Percentiles rank a stretch among this genome's conserved stretches.
Conservation (phyloP, 306 rosid species). For the Cicer bijugum region DNA sequence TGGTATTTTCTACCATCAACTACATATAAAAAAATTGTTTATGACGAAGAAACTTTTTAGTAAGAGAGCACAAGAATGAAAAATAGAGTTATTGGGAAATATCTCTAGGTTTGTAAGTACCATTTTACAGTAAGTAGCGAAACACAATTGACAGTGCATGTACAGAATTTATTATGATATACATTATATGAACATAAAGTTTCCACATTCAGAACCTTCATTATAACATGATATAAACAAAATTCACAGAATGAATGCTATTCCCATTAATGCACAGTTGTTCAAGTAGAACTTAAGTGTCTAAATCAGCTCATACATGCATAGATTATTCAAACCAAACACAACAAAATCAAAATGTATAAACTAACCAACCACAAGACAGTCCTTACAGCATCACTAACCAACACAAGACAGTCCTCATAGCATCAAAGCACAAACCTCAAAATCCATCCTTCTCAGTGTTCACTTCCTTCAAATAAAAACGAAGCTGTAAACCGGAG, state of each 20-base stretch:
- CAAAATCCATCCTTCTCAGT: not conserved
- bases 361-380: not conserved
- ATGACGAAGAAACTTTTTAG: too few relatives aligned
- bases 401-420: not conserved
- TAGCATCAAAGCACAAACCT: not conserved
- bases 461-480: not conserved
- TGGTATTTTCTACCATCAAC: slow-evolving; percentile 1
- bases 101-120: not conserved
- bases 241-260: not conserved
- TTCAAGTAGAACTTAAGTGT: not conserved
- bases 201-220: not conserved
- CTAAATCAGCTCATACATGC: not conserved
- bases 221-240: not conserved
- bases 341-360: not conserved
- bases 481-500: not conserved
- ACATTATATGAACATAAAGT: not conserved
- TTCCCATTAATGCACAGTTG: not conserved
- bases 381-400: not conserved
- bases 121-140: not conserved
- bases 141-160: not conserved
- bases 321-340: slow-evolving; percentile 5
- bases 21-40: too few relatives aligned
- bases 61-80: too few relatives aligned
- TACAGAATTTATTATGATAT: not conserved
- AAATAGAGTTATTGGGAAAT: not conserved